Evolutionary conservation across 768 basidiomycete species (phyloP), one percentile per base, ranked within the genome.

Genomic region (Termitomyces sp.): DNA sequence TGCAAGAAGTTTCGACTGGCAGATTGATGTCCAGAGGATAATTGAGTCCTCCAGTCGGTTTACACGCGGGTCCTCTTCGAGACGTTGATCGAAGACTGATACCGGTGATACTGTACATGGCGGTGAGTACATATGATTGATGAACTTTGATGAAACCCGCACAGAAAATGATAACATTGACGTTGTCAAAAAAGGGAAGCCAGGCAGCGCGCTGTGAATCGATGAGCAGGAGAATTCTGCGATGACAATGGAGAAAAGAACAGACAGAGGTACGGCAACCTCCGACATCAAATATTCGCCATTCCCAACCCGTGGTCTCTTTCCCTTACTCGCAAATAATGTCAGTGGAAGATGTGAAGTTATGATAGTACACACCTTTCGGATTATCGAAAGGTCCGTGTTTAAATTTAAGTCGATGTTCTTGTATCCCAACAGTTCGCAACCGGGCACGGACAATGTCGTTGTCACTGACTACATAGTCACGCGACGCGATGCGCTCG

Each of bases 111-210:
- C 77, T 78, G 54, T 5, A 62, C 34, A n/a, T 37, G 32, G 4
- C 12, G 19, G 14, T 59, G 44, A 50, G 46, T 44, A 37, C 42
- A 59, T 29, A 31, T 29, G 25, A 35, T n/a, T n/a, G 37, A 11
- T 23, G 25, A 31, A 17, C 23, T 21, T 42, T 41, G 55, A 45
- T 41, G 29, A 49, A 21, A 43, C 40, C n/a, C 45, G 43, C 43
- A 78, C 77, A 76, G 71, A 92, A 92, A 54, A 92, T 89, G 65
- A 92, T 84, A 3, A 86, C 87, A 60, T 90, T 82, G 43, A 86
- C 86, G 63, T 86, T 82, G 52, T 91, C 86, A 65, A 92, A 92
- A 70, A 84, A 92, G 0, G 89, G 87, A 19, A 89, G 73, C 90
- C 90, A 92, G 0, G 86, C 86, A 21, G 82, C 74, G 38, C 90